Evolutionary conservation across 352 stramenopile species (phyloP), one percentile per base, ranked within the genome.

Genomic region (Phytopythium oedochilum): DNA sequence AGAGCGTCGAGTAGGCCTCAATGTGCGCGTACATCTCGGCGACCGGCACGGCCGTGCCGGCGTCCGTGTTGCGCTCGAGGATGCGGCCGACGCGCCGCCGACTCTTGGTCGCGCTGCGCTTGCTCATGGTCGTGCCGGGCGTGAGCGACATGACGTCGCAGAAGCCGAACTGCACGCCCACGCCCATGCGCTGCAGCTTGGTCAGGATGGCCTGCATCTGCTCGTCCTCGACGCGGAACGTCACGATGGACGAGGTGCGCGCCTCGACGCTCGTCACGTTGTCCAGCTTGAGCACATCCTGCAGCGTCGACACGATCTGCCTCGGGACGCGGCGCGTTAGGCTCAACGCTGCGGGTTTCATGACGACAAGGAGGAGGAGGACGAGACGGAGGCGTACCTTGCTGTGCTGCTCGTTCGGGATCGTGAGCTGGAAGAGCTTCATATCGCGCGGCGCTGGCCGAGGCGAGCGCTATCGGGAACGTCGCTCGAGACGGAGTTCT

Each of bases 141-240:
- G 83, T 94, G 62, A 92, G 77, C 54, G 79, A 91, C 83, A 94
- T 94, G 70, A 94, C 83, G 56, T 94, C 83, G 64, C 83, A 94
- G 59, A 94, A 92, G 47, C 83, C 83, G 55, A 92, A 94, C 61
- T 92, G 77, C 32, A 94, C 82, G 26, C 83, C 83, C 23, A 94
- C 83, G 49, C 83, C 83, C 71, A 91, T 86, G 47, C 67, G 66
- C 63, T 94, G 82, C 35, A 94, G 73, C 47, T 78, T 82, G 55
- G 80, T 94, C n/a, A 94, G 63, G 47, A 94, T 87, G 23, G 70
- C 60, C 64, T 94, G 81, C 83, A 93, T 91, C 60, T 93, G 77
- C 48, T 79, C 77, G 63, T 93, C 83, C 53, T 93, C 83, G 9
- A 91, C 82, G 57, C 81, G 79, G 65, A 92, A 94, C 49, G 78